phyloP scores from a whole-genome alignment of 2,329 filamentous ascomycete genomes.

The Eutypella sp. region DNA sequence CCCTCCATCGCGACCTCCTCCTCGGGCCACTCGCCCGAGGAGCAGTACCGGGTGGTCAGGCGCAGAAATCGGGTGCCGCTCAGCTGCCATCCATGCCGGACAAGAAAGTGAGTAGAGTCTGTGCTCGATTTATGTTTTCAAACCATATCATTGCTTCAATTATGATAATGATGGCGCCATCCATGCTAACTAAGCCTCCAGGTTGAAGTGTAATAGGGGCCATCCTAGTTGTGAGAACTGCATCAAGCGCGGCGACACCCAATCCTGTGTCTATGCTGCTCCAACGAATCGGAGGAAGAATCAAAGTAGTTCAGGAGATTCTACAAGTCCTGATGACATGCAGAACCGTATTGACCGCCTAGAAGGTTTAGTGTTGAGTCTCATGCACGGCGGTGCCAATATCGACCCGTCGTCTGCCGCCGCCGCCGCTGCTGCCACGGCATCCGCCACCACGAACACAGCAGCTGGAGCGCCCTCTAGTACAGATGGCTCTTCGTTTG shows the following conservation, averaged over 20 bases:
- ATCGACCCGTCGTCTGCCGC: conserved; percentile 37
- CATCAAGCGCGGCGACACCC: conserved; percentile 75
- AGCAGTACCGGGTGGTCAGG: conserved; percentile 80
- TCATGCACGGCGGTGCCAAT: conserved; percentile 81
- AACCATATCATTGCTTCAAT: conserved; percentile 9
- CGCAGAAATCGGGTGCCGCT: conserved; percentile 89
- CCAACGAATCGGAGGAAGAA: conserved; percentile 68
- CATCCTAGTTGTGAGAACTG: conserved; percentile 88
- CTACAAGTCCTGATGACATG: conserved; percentile 82
- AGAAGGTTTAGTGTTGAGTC: conserved; percentile 82
- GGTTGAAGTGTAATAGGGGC: conserved; percentile 79
- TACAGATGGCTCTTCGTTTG: conserved; percentile 41
- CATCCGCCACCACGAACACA: conserved; percentile 22
- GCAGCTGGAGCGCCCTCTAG: conserved; percentile 27
- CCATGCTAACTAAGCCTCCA: conserved; percentile 28
- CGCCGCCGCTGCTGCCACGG: conserved; percentile 26
- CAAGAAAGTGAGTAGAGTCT: conserved; percentile 67
- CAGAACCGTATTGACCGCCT: conserved; percentile 95
- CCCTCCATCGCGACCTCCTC: conserved; percentile 74
- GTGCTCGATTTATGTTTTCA: conserved; percentile 4
- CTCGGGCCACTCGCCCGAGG: conserved; percentile 73
- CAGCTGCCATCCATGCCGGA: conserved; percentile 85
- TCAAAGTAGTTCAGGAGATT: conserved; percentile 48
- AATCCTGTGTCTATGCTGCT: conserved; percentile 80
- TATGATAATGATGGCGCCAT: conserved; percentile 11